Base-by-base conservation (phyloP, 1,284 basidiomycete species). In the Ceratobasidium sp. region DNA sequence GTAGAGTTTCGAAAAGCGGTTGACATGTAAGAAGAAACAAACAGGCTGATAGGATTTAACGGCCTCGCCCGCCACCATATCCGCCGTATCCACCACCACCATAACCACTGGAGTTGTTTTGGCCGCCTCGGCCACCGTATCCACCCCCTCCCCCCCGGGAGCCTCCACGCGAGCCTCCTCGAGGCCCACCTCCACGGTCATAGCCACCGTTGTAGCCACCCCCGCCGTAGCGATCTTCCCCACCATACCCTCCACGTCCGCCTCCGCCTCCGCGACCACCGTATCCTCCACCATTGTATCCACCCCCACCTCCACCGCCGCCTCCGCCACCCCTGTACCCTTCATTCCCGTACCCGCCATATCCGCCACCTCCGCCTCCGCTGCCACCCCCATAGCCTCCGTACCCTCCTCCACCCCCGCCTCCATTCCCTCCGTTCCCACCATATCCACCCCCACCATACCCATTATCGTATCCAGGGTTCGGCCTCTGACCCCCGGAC, bases 321-420 rank as follows among this genome's bases (percentile, higher is more conserved):
- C 77, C 72, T 72, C 78, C 76, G 21, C 23, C n/a, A 18, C 47
- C 47, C 35, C 77, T 54, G 16, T 77, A 62, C 41, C 79, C 77
- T 75, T 81, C 80, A 32, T 79, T 80, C 30, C 80, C 80, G 75
- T 82, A 81, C 18, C 79, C 79, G 41, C 73, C 73, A 23, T 71
- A 54, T 26, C 75, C 46, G 14, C 80, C 79, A 74, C 80, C 79
- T 43, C 78, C 74, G 73, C 76, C 75, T 26, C 79, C 77, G 70
- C 61, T 49, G 32, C 46, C 35, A 23, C 57, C 26, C 23, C 50
- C 43, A 35, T 74, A 57, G 13, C 73, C 73, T 23, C 80, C 78
- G 75, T 80, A 78, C 32, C 73, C 73, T 43, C 73, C 75, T 26
- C 54, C 63, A 28, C 61, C 57, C 9, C 75, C 75, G 50, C 57